A percentile compares a stretch with the other conserved stretches of the same genome.
Conservation (phyloP, 192 early-diverging fungal species). For the Backusella circina region DNA sequence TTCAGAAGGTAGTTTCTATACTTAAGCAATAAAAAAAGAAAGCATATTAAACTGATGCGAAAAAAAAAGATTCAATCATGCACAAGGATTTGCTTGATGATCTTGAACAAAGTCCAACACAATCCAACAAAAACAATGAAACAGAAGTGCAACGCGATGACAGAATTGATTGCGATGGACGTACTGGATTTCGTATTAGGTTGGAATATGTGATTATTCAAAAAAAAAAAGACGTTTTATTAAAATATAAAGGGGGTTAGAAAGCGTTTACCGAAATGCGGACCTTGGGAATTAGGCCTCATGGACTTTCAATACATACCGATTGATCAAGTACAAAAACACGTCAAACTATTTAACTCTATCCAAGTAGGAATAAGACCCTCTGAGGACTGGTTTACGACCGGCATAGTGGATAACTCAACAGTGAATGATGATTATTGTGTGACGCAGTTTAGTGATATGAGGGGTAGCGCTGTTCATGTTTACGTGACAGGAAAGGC, state of each 20-base stretch:
- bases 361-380: slow-evolving; percentile 14
- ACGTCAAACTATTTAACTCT: background rate
- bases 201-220: background rate
- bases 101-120: background rate
- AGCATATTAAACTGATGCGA: background rate
- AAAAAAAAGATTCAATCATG: background rate
- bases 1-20: background rate
- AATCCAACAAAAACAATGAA: background rate
- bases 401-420: slow-evolving; percentile 6
- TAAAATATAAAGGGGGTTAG: background rate
- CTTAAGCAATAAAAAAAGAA: background rate
- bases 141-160: no score
- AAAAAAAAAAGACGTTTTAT: background rate
- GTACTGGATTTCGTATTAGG: background rate
- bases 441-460: slow-evolving; percentile 8
- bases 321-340: background rate
- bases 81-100: background rate
- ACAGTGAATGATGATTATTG: background rate
- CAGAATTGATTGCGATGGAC: background rate
- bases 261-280: background rate
- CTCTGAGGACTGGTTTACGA: slow-evolving; percentile 13
- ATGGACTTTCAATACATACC: background rate
- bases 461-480: slow-evolving; percentile 5
- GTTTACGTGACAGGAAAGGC: slow-evolving; percentile 15
- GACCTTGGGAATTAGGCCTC: background rate